Percentiles rank a stretch among this genome's conserved stretches.
Evolutionary conservation across 176 grass and related monocot species (phyloP).

Genomic region (Tillandsia leiboldiana): DNA sequence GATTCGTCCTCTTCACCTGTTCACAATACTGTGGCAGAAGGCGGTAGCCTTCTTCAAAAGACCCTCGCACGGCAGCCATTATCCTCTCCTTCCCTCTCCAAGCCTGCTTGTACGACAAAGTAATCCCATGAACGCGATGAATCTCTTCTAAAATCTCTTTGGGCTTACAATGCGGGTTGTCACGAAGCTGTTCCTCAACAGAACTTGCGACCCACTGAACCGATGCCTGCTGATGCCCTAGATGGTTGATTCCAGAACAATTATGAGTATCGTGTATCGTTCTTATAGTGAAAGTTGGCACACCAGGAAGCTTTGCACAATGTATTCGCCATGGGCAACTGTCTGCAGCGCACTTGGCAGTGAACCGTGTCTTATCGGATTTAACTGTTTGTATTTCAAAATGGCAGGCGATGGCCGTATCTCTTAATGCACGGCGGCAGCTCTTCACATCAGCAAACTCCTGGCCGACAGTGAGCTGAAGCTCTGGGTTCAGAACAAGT

Average conservation of each 20-base stretch:
- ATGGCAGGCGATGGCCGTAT: constrained; percentile 85
- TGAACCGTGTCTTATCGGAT: constrained; percentile 82
- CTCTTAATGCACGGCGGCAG: constrained; percentile 73
- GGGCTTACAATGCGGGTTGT: constrained; percentile 93
- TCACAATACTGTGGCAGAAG: constrained; percentile 79
- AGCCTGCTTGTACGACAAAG: constrained; percentile 93
- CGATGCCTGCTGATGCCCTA: constrained; percentile 94
- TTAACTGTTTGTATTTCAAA: constrained; percentile 98
- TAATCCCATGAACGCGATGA: constrained; percentile 87
- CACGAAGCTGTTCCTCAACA: constrained; percentile 74
- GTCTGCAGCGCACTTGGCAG: constrained; percentile 76
- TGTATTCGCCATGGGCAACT: constrained; percentile 90
- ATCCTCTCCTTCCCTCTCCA: constrained; percentile 99
- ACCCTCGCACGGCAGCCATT: constrained; percentile 82
- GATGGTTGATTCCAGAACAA: constrained; percentile 78
- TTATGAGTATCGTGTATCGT: constrained; percentile 78
- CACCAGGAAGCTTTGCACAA: constrained; percentile 76
- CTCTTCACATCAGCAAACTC: constrained; percentile 84
- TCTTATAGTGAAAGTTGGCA: constrained; percentile 85
- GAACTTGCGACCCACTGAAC: constrained; percentile 92
- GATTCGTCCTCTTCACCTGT: constrained; percentile 83
- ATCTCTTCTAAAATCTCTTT: constrained; percentile 98
- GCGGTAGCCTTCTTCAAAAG: constrained; percentile 93
- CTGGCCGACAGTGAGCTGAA: constrained; percentile 73
- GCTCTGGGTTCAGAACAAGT: constrained; percentile 43